These are phyloP conservation scores for Paraconiothyrium brasiliense DNA, from an alignment of 2,329 filamentous ascomycete genomes.

Conservation along the genomic window DNA sequence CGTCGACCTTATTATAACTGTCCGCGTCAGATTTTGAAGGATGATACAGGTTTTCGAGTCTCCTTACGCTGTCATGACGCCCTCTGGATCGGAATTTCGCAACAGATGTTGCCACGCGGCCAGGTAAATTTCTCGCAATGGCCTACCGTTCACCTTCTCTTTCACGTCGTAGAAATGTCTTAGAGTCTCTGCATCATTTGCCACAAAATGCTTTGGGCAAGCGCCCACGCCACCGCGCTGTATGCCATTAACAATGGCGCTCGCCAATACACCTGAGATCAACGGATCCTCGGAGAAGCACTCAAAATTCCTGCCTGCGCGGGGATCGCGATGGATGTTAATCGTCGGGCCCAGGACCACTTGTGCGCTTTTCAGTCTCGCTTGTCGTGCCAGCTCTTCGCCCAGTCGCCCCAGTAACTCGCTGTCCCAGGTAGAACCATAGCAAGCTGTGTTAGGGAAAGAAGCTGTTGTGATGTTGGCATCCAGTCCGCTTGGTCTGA, in stretches of 20 bases:
- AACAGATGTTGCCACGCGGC: background rate
- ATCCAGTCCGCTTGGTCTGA: background rate
- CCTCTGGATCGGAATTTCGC: background rate
- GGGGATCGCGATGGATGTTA: background rate
- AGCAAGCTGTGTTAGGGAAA: background rate
- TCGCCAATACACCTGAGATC: slow-evolving; percentile 70
- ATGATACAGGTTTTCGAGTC: no score
- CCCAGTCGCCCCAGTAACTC: background rate
- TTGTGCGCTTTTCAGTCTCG: background rate
- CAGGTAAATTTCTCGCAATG: background rate
- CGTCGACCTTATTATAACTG: background rate
- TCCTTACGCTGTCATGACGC: background rate
- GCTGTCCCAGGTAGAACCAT: background rate
- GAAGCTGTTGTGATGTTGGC: background rate
- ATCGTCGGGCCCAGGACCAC: background rate
- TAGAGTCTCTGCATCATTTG: slow-evolving; percentile 68
- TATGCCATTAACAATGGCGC: slow-evolving; percentile 64
- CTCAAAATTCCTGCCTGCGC: background rate
- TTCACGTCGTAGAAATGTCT: background rate
- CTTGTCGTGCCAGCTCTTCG: background rate
- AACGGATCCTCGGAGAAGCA: slow-evolving; percentile 71
- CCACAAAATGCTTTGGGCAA: slow-evolving; percentile 76
- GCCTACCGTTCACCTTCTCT: background rate
- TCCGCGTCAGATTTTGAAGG: background rate
- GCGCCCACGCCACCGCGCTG: slow-evolving; percentile 70